Evolutionary conservation across 495 filamentous ascomycete species (phyloP), one percentile per base, ranked within the genome.

Genomic region (Venustampulla echinocandica): DNA sequence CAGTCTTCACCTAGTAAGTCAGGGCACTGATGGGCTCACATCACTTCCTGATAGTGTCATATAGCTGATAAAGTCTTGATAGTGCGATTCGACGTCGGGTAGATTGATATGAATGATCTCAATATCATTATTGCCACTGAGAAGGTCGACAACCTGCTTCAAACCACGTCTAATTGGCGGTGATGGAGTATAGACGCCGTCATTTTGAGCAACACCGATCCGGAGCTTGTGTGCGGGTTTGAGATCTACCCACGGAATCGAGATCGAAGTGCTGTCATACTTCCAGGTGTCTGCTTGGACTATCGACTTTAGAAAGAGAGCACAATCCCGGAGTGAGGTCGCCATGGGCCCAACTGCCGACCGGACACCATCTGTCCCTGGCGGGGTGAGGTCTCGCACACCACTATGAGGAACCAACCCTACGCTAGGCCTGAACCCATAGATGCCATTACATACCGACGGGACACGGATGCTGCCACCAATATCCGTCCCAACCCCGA

Each of bases 391-490:
- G 18, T 35, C n/a, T 35, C n/a, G 33, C 19, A 4, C 6, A 6
- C 44, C 44, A 20, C 23, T 15, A 24, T 72, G 71, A 0, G 82
- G 76, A 6, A 87, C 58, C 3, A 80, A 68, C 6, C 73, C 75
- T 1, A 59, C 55, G 18, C 69, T 75, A 1, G 79, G 77, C 53
- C 79, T 81, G 52, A 81, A 69, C 0, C 70, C 68, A 28, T 73
- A 77, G 7, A 80, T 61, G 3, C 73, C 75, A 40, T 70, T 68
- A 46, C 70, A 79, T 51, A 74, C 69, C 0, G 73, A 69, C 0
- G 79, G 79, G 17, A 80, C 66, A 1, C 77, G 65, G 24, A 81
- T 71, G 4, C 71, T 77, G 9, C 84, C 84, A 0, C 80, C 84
- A 38, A 87, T 81, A 61, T 87, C 82, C 13, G 81, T 85, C 0